Evolutionary conservation across 805 yeast genomes (phyloP), one percentile per base, ranked within the genome.

Genomic region (Lipomyces yamadae): DNA sequence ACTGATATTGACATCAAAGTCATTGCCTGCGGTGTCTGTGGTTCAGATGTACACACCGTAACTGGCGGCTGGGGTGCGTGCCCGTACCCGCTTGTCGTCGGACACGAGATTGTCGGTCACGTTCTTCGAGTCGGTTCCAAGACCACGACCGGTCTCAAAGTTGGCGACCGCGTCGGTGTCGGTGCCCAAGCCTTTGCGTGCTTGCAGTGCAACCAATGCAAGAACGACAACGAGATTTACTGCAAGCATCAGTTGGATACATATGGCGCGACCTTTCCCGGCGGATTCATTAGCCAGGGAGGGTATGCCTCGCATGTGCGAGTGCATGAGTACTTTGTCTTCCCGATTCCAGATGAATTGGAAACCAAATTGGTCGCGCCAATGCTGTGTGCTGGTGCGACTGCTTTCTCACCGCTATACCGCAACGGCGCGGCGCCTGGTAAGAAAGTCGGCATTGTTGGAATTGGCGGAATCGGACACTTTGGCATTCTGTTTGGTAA

Each of bases 121-220:
- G 79, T 72, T 29, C 61, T 69, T 34, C 56, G 60, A 48, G 80
- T 88, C 45, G 96, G 95, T 60, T 70, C 80, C 10, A 78, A 83
- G 85, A 89, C 69, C n/a, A 72, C 75, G n/a, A 78, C 79, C 68
- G 62, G 62, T 30, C 60, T 82, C 78, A 78, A 81, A 74, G 76
- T 88, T 24, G 96, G 96, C 62, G 88, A 91, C 68, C 81, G 91
- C 70, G 95, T 89, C 32, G 96, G 94, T 63, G 83, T 89, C 60
- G 96, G 96, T 71, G 93, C 95, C 30, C 87, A 84, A 72, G 80
- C 82, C n/a, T 81, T 79, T 66, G 79, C 89, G 50, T 90, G 95
- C 79, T 76, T 81, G 62, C 78, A 83, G 15, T 90, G 96, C 78
- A 73, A 80, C 53, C 80, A 85, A 73, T 90, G 92, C 81, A 75